A percentile compares a stretch with the other conserved stretches of the same genome.
Evolutionary conservation across 192 early-diverging fungal species (phyloP).

Genomic region (Entomortierella lignicola): DNA sequence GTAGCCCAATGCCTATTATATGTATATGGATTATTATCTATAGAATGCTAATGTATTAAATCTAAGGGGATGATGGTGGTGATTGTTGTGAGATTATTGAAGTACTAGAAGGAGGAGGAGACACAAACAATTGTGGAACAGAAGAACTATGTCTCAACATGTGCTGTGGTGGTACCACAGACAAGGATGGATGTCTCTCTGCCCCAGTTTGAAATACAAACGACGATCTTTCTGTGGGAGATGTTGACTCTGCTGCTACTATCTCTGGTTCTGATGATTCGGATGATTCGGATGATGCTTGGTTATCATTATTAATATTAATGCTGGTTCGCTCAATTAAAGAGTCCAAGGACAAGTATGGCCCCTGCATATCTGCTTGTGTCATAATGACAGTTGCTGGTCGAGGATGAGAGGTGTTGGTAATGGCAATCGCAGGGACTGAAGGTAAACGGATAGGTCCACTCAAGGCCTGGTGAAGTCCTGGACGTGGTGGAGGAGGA

Average conservation of each 20-base stretch:
- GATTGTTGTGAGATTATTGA: not conserved
- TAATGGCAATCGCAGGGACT: not conserved
- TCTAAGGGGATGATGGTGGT: not conserved
- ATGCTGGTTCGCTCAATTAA: not conserved
- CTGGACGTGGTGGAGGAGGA: slow-evolving; percentile 23
- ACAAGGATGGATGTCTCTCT: slow-evolving; percentile 16
- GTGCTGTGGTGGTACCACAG: slow-evolving; percentile 5
- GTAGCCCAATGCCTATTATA: too few species aligned
- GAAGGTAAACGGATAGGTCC: not conserved
- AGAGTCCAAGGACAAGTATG: not conserved
- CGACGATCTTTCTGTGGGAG: not conserved
- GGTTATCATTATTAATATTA: not conserved
- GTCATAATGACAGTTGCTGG: not conserved
- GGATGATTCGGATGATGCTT: not conserved
- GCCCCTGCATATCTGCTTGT: not conserved
- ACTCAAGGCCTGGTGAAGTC: not conserved
- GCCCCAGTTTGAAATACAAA: slow-evolving; percentile 19
- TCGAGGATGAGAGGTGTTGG: not conserved
- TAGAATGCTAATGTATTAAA: too few species aligned
- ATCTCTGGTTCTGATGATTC: not conserved
- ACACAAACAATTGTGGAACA: slow-evolving; percentile 18
- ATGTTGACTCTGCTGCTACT: not conserved
- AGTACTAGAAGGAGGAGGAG: not conserved
- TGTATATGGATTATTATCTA: too few species aligned
- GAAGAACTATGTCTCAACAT: slow-evolving; percentile 38